phyloP scores from a whole-genome alignment of 2,329 filamentous ascomycete species.

The Colletotrichum eleusines region DNA sequence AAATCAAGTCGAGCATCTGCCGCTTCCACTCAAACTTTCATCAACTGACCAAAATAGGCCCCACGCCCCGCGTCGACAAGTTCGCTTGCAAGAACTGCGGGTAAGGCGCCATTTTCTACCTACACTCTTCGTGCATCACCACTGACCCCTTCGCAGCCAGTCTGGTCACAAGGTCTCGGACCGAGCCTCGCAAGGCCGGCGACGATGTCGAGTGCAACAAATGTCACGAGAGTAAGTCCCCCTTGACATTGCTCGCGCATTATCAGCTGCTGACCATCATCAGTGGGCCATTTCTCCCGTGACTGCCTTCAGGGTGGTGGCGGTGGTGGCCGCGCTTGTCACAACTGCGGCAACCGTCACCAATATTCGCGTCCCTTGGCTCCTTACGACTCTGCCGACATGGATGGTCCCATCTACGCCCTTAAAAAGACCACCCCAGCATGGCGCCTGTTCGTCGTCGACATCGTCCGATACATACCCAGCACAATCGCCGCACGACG shows the following conservation, averaged over 20 bases:
- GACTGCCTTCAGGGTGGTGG: conserved; percentile 76
- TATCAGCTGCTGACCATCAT: background rate
- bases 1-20: no score
- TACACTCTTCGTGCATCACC: background rate
- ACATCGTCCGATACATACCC: no score
- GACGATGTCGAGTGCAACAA: conserved; percentile 74
- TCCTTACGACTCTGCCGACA: no score
- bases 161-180: conserved; percentile 62
- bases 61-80: conserved; percentile 70
- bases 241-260: background rate
- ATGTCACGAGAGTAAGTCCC: conserved; percentile 69
- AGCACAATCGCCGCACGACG: no score
- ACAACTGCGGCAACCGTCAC: conserved; percentile 68
- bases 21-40: background rate
- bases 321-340: conserved; percentile 65
- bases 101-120: conserved; percentile 47
- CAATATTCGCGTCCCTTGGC: no score
- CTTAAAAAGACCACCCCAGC: no score
- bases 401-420: no score
- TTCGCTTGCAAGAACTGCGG: conserved; percentile 78
- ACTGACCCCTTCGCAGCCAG: conserved; percentile 52
- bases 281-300: conserved; percentile 71
- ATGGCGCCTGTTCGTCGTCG: no score
- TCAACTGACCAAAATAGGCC: conserved; percentile 54
- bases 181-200: conserved; percentile 70